Evolutionary conservation across 108 stramenopile species (phyloP).

Genomic region (Cylindrotheca fusiformis): DNA sequence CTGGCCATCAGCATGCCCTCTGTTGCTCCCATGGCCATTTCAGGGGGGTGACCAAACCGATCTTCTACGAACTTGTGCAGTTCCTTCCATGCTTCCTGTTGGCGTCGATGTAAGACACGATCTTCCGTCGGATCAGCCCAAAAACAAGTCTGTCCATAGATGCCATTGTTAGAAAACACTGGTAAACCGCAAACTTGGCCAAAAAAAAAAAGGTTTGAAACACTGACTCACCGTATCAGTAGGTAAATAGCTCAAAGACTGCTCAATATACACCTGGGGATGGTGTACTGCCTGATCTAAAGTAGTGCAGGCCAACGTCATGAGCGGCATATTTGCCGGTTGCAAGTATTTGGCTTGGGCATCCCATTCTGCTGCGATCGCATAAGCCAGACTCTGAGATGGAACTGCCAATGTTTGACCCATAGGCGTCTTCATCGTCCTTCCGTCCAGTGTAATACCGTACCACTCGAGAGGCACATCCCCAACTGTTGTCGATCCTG

Average conservation of each 20-base stretch:
- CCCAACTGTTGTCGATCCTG: constrained; percentile 1
- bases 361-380: constrained; percentile 95
- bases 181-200: neutral
- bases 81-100: constrained; percentile 62
- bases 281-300: constrained; percentile 78
- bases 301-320: constrained; percentile 91
- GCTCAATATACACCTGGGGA: constrained; percentile 37
- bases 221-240: constrained; percentile 77
- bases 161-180: neutral
- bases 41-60: constrained; percentile 37
- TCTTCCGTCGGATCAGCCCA: constrained; percentile 81
- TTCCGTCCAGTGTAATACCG: constrained; percentile 81
- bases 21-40: constrained; percentile 56
- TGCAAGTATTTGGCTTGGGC: constrained; percentile 68
- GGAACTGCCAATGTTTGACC: constrained; percentile 74
- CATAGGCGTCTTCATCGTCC: constrained; percentile 71
- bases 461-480: constrained; percentile 39
- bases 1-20: constrained; percentile 75
- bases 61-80: constrained; percentile 49
- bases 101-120: constrained; percentile 68
- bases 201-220: constrained; percentile 9
- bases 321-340: constrained; percentile 97
- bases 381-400: constrained; percentile 71
- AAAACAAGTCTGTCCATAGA: constrained; percentile 54
- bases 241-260: constrained; percentile 65